These are phyloP conservation scores for Articulospora tetracladia DNA, from an alignment of 495 filamentous ascomycete genomes.

Conservation along the genomic window DNA sequence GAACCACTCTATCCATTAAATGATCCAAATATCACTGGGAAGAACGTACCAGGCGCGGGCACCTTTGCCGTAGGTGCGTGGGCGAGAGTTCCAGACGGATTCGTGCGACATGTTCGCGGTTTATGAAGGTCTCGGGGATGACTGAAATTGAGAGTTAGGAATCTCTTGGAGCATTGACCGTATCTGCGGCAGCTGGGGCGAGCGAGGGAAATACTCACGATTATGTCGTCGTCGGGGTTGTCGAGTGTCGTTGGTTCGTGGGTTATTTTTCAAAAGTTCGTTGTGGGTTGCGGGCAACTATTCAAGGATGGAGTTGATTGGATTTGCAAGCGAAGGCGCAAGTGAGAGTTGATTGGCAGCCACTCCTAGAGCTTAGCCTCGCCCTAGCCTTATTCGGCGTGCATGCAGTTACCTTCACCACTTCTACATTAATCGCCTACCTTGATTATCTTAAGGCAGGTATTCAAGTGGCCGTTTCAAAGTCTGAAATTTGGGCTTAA, in stretches of 20 bases:
- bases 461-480: too few species aligned
- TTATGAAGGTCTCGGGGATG: not conserved
- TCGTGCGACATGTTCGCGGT: conserved; percentile 82
- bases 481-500: too few species aligned
- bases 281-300: not conserved
- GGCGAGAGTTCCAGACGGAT: conserved; percentile 98
- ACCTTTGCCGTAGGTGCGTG: conserved; percentile 94
- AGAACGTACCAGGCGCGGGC: conserved; percentile 75
- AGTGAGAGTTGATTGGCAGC: not conserved
- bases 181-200: not conserved
- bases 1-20: not conserved
- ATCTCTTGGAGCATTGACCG: not conserved
- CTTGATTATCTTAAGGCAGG: too few species aligned
- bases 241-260: not conserved
- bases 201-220: not conserved
- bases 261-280: not conserved
- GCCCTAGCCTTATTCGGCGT: too few species aligned
- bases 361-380: too few species aligned
- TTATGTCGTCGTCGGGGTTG: not conserved
- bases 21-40: not conserved
- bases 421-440: too few species aligned
- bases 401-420: too few species aligned
- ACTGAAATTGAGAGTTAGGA: not conserved
- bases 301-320: not conserved
- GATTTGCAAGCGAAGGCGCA: not conserved